Conservation (phyloP, 306 rosid genomes). For the Aeschynomene evenia region DNA sequence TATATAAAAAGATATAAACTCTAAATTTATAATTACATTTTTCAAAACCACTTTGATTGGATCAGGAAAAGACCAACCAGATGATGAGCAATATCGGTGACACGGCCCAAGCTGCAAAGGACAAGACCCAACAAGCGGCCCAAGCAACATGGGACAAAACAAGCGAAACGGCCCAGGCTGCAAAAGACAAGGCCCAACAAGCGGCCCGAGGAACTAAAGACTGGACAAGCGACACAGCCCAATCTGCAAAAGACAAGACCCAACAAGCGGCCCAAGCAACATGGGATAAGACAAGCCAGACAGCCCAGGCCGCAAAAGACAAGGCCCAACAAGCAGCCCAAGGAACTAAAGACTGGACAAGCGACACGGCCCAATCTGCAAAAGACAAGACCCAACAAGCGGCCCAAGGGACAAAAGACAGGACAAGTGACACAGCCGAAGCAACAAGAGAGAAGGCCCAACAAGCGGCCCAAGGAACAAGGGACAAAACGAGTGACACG, state of each 20-base stretch:
- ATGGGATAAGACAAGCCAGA: constrained; percentile 28
- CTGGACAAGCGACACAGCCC: constrained; percentile 19
- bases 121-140: constrained; percentile 28
- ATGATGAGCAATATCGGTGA: constrained; percentile 39
- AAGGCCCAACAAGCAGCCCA: constrained; percentile 33
- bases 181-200: constrained; percentile 30
- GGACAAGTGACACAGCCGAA: constrained; percentile 23
- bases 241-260: constrained; percentile 22
- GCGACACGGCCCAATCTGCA: constrained; percentile 10
- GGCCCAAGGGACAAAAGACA: constrained; percentile 36
- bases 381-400: constrained; percentile 23
- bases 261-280: constrained; percentile 27
- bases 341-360: constrained; percentile 26
- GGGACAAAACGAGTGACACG: constrained; percentile 31
- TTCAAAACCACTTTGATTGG: too few relatives aligned
- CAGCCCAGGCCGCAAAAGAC: constrained; percentile 35
- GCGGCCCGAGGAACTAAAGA: constrained; percentile 32
- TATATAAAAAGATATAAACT: too few relatives aligned
- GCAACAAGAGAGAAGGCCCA: constrained; percentile 32
- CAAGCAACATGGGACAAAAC: constrained; percentile 37
- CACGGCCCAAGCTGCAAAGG: constrained; percentile 41
- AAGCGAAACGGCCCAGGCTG: constrained; percentile 27
- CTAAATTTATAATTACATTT: too few relatives aligned
- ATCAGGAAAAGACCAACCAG: constrained; percentile 50
- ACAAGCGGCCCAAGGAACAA: constrained; percentile 12